These are phyloP conservation scores for Huntiella decipiens DNA, from an alignment of 2,329 filamentous ascomycete species.

Conservation along the genomic window DNA sequence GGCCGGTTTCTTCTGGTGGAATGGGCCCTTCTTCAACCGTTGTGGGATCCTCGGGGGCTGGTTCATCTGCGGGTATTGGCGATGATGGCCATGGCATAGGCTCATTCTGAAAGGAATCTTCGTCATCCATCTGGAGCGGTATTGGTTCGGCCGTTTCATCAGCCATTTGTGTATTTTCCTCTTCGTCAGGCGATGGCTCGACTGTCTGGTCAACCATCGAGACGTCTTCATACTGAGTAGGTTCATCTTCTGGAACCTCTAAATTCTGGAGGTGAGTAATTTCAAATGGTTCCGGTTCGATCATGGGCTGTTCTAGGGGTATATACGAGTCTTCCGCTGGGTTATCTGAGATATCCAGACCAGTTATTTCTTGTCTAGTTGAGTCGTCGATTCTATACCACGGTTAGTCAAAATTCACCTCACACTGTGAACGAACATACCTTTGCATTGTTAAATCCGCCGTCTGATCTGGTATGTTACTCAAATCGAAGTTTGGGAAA, in stretches of 20 bases:
- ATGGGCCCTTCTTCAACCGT: no score
- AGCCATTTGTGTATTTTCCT: background rate
- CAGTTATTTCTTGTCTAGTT: constrained; percentile 6
- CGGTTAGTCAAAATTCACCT: no score
- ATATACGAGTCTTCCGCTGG: constrained; percentile 3
- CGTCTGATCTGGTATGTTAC: constrained; percentile 23
- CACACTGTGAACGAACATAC: constrained; percentile 15
- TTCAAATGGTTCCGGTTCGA: constrained; percentile 7
- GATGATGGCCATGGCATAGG: no score
- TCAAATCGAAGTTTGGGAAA: constrained; percentile 27
- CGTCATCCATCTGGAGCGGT: background rate
- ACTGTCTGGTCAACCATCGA: background rate
- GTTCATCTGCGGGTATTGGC: no score
- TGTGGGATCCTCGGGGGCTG: no score
- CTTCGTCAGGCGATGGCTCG: no score
- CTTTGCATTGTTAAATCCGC: constrained; percentile 26
- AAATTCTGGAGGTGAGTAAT: constrained; percentile 8
- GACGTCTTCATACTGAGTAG: constrained; percentile 2
- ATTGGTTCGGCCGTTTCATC: background rate
- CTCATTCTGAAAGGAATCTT: no score
- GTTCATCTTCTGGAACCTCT: background rate
- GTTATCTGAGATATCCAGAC: constrained; percentile 1
- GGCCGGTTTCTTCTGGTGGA: no score
- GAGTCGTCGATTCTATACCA: constrained; percentile 19
- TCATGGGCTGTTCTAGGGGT: constrained; percentile 6